Percentiles rank a stretch among this genome's conserved stretches.
These are phyloP conservation scores for Myxozyma neglecta DNA, from an alignment of 805 yeast genomes.

Conservation along the genomic window DNA sequence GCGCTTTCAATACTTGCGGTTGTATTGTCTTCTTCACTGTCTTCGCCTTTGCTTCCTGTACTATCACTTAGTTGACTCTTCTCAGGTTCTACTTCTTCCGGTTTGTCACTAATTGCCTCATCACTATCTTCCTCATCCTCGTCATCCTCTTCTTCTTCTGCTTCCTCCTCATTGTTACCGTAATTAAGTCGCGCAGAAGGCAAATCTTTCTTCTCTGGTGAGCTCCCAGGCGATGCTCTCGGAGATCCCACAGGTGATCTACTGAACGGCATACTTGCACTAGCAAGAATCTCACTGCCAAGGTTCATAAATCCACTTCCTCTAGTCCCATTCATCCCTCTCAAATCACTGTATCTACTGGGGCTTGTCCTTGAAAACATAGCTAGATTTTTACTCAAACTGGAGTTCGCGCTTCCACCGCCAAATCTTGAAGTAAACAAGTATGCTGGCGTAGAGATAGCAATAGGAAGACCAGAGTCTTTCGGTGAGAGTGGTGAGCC, in stretches of 20 bases:
- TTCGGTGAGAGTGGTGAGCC: constrained; percentile 4
- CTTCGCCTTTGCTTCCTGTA: not conserved
- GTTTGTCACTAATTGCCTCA: too few relatives aligned
- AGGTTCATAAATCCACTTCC: not conserved
- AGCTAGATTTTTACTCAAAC: not conserved
- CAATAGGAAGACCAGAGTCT: constrained; percentile 10
- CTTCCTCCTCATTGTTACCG: not conserved
- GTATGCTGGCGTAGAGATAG: constrained; percentile 7
- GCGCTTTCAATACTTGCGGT: not conserved
- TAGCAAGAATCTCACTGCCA: constrained; percentile 11
- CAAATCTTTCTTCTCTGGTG: not conserved
- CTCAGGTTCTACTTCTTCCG: too few relatives aligned
- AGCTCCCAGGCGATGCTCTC: not conserved
- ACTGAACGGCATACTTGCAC: constrained; percentile 3
- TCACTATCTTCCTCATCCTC: not conserved
- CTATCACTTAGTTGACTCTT: too few relatives aligned
- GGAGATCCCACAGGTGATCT: constrained; percentile 7
- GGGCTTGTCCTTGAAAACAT: not conserved
- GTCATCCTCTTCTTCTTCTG: not conserved
- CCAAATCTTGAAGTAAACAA: constrained; percentile 1
- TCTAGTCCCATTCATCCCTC: not conserved
- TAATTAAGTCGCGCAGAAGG: not conserved
- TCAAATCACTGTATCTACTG: not conserved
- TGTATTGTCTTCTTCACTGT: not conserved
- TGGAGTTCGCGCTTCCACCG: not conserved